Conservation (phyloP, 2,329 filamentous ascomycete genomes). For the Basipetospora sp. region DNA sequence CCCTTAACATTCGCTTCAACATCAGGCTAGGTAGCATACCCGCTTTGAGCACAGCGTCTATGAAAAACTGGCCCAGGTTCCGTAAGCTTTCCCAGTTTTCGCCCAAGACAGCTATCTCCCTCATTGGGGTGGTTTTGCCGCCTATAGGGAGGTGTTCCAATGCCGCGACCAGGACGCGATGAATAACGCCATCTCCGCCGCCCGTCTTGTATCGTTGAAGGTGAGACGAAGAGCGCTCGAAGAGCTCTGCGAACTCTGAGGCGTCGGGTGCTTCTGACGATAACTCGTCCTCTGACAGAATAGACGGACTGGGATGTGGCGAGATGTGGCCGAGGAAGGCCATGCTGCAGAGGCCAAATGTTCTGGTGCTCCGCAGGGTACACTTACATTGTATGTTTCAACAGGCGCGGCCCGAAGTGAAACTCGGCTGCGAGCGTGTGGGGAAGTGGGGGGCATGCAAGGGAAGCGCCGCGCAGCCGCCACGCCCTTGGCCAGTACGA, state of each 20-base stretch:
- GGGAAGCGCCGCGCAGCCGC: too few species aligned
- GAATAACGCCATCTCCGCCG: background rate
- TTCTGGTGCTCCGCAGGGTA: too few species aligned
- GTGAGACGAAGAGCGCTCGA: background rate
- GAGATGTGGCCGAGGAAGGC: background rate
- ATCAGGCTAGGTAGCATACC: background rate
- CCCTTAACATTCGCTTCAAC: background rate
- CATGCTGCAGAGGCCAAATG: too few species aligned
- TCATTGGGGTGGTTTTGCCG: background rate
- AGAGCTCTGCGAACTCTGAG: background rate
- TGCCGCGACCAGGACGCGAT: background rate
- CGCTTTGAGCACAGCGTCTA: background rate
- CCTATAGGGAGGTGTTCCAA: background rate
- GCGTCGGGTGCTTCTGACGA: background rate
- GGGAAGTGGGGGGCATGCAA: too few species aligned
- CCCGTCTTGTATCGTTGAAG: background rate
- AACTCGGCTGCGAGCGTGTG: too few species aligned
- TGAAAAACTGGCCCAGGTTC: background rate
- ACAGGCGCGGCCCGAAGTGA: too few species aligned
- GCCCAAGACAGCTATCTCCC: background rate
- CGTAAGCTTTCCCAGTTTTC: background rate
- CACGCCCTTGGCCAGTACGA: too few species aligned
- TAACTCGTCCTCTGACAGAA: background rate
- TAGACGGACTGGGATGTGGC: background rate
- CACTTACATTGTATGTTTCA: too few species aligned